phyloP scores from a whole-genome alignment of 2,329 filamentous ascomycete genomes.

The Xylariaceae sp. region DNA sequence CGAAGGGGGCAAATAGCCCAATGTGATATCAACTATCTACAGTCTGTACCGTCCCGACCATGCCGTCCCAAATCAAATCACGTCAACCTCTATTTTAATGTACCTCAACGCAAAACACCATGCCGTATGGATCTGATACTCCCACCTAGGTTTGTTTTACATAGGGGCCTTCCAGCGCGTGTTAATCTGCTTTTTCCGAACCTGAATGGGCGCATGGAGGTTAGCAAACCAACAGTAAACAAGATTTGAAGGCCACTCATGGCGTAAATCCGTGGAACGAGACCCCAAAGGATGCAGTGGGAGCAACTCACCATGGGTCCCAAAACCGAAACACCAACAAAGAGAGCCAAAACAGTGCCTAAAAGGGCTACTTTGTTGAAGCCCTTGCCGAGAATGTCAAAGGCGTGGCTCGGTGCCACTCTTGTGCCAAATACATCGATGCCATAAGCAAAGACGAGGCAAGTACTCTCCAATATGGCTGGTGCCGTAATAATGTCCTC shows the following conservation, averaged over 20 bases:
- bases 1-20: too few relatives aligned
- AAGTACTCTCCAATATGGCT: constrained; percentile 86
- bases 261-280: not conserved
- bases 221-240: not conserved
- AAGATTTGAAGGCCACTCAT: not conserved
- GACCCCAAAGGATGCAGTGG: constrained; percentile 1
- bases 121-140: too few relatives aligned
- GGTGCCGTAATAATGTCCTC: constrained; percentile 70
- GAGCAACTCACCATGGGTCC: constrained; percentile 74
- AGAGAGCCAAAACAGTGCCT: constrained; percentile 77
- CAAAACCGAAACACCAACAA: constrained; percentile 71
- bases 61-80: too few relatives aligned
- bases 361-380: constrained; percentile 90
- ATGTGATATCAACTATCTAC: too few relatives aligned
- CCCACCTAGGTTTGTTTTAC: constrained; percentile 2
- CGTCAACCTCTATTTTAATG: too few relatives aligned
- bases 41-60: too few relatives aligned
- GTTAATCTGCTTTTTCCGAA: constrained; percentile 50
- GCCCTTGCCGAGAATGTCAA: constrained; percentile 88
- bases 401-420: constrained; percentile 81
- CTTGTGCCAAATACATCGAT: constrained; percentile 85
- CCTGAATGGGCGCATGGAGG: constrained; percentile 27
- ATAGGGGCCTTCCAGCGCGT: constrained; percentile 31
- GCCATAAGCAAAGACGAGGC: constrained; percentile 83
- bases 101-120: too few relatives aligned